Evolutionary conservation across 257 asterid species (phyloP).

Genomic region (Jasminum sambac): DNA sequence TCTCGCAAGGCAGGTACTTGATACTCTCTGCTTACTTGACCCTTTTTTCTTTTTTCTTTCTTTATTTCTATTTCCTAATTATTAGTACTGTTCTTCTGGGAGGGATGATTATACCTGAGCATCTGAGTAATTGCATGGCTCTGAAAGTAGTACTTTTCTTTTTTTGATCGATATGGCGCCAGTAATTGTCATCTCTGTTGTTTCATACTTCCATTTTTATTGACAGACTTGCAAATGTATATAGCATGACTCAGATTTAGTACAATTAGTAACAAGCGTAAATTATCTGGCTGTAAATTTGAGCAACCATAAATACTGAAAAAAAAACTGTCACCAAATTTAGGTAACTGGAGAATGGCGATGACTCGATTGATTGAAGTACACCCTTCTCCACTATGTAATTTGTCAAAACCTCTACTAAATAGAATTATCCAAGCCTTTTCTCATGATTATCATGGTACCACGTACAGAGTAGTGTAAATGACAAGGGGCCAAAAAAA

Average conservation of each 20-base stretch:
- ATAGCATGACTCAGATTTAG: not conserved
- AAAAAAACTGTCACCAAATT: too few species aligned
- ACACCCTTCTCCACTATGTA: too few species aligned
- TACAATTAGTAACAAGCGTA: not conserved
- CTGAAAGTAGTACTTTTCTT: conserved; percentile 16
- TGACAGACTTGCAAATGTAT: not conserved
- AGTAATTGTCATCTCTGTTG: conserved; percentile 7
- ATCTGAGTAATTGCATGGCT: conserved; percentile 17
- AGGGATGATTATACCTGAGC: not conserved
- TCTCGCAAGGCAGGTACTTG: conserved; percentile 82
- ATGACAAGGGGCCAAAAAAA: too few species aligned
- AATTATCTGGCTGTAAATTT: not conserved
- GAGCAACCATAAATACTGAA: not conserved
- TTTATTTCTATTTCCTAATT: not conserved
- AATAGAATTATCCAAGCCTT: too few species aligned
- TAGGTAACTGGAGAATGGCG: too few species aligned
- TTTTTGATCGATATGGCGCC: not conserved
- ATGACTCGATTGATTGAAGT: too few species aligned
- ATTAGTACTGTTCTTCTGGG: conserved; percentile 6
- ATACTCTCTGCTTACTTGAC: conserved; percentile 17
- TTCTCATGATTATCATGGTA: too few species aligned
- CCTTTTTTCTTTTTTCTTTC: conserved; percentile 14
- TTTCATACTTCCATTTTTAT: conserved; percentile 22
- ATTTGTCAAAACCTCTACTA: too few species aligned
- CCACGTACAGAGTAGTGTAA: too few species aligned